Conservation (phyloP, 306 rosid genomes). For the Cucumis melo region DNA sequence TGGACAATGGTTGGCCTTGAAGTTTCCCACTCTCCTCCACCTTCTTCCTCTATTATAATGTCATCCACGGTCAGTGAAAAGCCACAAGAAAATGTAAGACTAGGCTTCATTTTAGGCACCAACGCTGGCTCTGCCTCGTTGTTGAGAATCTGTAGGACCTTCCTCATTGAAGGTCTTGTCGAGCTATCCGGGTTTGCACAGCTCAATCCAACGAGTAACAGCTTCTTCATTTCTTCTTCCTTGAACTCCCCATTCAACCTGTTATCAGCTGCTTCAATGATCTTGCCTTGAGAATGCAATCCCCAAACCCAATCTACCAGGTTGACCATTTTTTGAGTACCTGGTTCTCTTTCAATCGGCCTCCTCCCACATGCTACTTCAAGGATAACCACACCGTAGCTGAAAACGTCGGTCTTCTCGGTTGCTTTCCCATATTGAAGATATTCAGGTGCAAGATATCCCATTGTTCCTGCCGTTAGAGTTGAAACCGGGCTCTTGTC, state of each 20-base stretch:
- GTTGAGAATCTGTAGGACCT: constrained; percentile 32
- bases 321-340: constrained; percentile 26
- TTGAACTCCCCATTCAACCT: constrained; percentile 31
- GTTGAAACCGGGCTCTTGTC: constrained; percentile 78
- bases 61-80: constrained; percentile 40
- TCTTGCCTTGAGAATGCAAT: constrained; percentile 29
- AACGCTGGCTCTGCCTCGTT: constrained; percentile 20
- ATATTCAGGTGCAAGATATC: constrained; percentile 75
- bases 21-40: constrained; percentile 7
- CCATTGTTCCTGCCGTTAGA: constrained; percentile 70
- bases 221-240: constrained; percentile 35
- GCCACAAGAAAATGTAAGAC: constrained; percentile 32
- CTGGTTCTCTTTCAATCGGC: constrained; percentile 29
- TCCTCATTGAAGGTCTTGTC: constrained; percentile 39
- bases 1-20: background rate
- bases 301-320: constrained; percentile 56
- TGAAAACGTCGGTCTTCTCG: constrained; percentile 63
- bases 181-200: constrained; percentile 39
- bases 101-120: constrained; percentile 33
- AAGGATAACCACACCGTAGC: constrained; percentile 57
- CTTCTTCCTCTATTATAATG: constrained; percentile 48
- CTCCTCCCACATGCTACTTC: constrained; percentile 57
- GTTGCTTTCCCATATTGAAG: constrained; percentile 78
- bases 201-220: constrained; percentile 35
- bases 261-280: constrained; percentile 35